Base-by-base conservation (phyloP, 2,329 filamentous ascomycete genomes). In the Aspergillus vadensis region DNA sequence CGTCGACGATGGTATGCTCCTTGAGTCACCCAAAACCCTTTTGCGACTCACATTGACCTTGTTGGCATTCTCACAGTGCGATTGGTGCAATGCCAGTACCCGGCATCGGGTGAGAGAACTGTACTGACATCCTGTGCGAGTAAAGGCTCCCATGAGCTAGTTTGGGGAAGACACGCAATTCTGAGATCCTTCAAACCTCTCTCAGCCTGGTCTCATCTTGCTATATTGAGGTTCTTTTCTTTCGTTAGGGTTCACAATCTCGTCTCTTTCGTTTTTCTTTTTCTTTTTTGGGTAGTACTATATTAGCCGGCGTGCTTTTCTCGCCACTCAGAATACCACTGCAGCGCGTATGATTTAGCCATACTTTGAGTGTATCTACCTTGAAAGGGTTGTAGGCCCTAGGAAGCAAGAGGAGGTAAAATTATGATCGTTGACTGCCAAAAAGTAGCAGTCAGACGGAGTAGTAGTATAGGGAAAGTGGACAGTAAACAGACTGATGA, bases 1-100 rank as follows among this genome's bases (percentile, higher is more conserved):
- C 88, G 12, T 77, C 82, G n/a, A 87, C 82, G 71, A 79, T 76
- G 69, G 79, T 80, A 74, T 55, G 73, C 59, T 54, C 17, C 30
- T 43, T 48, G 4, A 32, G 23, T 43, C 12, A 27, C 21, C 27
- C 47, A 14, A 19, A 32, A 6, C 9, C 30, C 36, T 12, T 14
- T 12, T 8, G 19, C 8, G 25, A 5, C 12, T 9, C 21, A 43
- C 30, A 25, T 38, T 55, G 32, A 51, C 41, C 14, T 36, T 19
- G 19, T 55, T 60, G 59, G 64, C 47, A 38, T 19, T 53, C 12
- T 54, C 38, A 36, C 32, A 79, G 76, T 78, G 77, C 63, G 77
- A 79, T 62, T 79, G 77, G 77, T 79, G 77, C 65, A 78, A 78
- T 62, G 76, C 72, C 21, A 76, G 72, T 64, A 65, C 71, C 55